Conservation (phyloP, 148 eudicot genomes). For the Camellia granthamiana region DNA sequence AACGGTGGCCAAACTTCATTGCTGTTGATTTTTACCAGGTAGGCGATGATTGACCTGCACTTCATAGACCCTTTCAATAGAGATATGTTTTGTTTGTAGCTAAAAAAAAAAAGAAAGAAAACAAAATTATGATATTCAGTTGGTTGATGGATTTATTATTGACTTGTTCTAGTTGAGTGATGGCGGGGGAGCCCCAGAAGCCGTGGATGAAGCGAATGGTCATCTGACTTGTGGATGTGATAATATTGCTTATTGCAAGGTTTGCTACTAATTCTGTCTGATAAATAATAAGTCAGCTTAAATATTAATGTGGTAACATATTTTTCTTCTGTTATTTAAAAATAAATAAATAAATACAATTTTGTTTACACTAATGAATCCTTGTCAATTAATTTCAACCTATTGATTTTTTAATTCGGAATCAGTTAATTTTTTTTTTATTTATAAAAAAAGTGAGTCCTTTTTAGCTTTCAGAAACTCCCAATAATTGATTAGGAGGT, state of each 20-base stretch:
- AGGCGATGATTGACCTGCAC: not conserved
- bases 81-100: not conserved
- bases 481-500: too few relatives aligned
- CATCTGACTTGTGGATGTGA: constrained; percentile 78
- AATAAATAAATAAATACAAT: too few relatives aligned
- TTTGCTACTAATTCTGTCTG: constrained; percentile 18
- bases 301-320: too few relatives aligned
- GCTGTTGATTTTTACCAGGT: constrained; percentile 94
- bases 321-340: too few relatives aligned
- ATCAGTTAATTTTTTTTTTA: too few relatives aligned
- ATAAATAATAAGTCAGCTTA: not conserved
- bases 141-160: not conserved
- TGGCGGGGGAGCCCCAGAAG: constrained; percentile 96
- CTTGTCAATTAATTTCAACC: too few relatives aligned
- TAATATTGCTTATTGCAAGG: constrained; percentile 93
- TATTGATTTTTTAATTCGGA: too few relatives aligned
- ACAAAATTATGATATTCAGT: not conserved
- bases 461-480: too few relatives aligned
- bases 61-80: not conserved
- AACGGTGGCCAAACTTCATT: constrained; percentile 91
- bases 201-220: constrained; percentile 85
- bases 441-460: too few relatives aligned
- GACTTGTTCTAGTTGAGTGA: constrained; percentile 66
- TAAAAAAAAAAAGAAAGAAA: not conserved
- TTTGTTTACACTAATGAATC: too few relatives aligned